Percentiles rank a stretch among this genome's conserved stretches.
phyloP scores from a whole-genome alignment of 768 basidiomycete genomes.

The Cyclocybe cylindracea region DNA sequence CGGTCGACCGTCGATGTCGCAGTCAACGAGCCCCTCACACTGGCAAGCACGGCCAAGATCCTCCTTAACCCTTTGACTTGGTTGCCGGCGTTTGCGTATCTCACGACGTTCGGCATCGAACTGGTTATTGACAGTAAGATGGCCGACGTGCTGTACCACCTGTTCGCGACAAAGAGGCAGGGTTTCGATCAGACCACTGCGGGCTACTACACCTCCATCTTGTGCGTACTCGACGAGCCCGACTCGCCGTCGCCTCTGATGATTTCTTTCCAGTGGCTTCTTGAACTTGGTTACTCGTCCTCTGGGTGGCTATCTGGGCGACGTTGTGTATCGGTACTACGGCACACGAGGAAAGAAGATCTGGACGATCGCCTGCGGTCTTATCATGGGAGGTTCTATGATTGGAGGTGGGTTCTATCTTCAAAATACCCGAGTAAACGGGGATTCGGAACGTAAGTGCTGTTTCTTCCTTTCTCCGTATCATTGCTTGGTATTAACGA shows the following conservation, averaged over 20 bases:
- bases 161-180: constrained; percentile 33
- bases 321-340: constrained; percentile 41
- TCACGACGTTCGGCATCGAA: constrained; percentile 59
- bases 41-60: constrained; percentile 29
- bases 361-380: constrained; percentile 41
- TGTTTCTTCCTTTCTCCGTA: background rate
- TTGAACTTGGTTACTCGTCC: constrained; percentile 54
- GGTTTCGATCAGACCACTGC: constrained; percentile 50
- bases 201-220: constrained; percentile 47
- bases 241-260: constrained; percentile 1
- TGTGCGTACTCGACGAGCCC: constrained; percentile 11
- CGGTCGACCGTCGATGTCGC: constrained; percentile 42
- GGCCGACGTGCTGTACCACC: constrained; percentile 42
- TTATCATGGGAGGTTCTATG: constrained; percentile 43
- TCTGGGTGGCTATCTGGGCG: constrained; percentile 48
- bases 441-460: constrained; percentile 36
- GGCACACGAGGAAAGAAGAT: constrained; percentile 52
- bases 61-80: constrained; percentile 48
- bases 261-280: constrained; percentile 38
- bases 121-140: constrained; percentile 57
- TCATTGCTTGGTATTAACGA: background rate
- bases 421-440: constrained; percentile 10
- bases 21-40: constrained; percentile 45
- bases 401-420: constrained; percentile 50
- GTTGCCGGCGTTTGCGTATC: constrained; percentile 54